A percentile compares a stretch with the other conserved stretches of the same genome.
Conservation (phyloP, 2,329 filamentous ascomycete species). For the Dothiorella sarmentorum region DNA sequence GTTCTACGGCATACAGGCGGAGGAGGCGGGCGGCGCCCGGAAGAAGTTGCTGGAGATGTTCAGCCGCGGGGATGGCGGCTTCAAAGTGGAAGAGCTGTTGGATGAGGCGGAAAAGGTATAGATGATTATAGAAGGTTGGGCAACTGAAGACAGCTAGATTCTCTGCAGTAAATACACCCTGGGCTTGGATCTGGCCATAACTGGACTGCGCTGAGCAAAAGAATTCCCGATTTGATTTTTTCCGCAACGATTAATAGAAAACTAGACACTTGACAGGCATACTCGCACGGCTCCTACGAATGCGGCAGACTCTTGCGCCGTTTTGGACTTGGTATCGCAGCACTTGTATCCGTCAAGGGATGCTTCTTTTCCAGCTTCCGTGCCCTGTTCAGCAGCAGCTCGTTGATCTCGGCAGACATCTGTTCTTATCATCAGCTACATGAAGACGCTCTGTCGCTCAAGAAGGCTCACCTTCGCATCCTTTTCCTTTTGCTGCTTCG, state of each 20-base stretch:
- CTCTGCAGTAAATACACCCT: background rate
- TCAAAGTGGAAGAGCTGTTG: constrained; percentile 79
- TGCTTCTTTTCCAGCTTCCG: background rate
- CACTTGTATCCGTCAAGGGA: background rate
- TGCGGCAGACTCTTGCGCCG: background rate
- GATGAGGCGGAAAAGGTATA: constrained; percentile 81
- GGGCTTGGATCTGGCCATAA: too few species aligned
- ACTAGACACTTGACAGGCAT: background rate
- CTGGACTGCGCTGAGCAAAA: too few species aligned
- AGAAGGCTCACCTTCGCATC: too few species aligned
- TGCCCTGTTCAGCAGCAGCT: background rate
- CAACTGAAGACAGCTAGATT: too few species aligned
- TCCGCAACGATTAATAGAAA: too few species aligned
- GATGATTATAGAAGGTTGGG: too few species aligned
- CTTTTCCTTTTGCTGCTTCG: too few species aligned
- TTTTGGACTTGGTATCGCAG: background rate
- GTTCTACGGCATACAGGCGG: constrained; percentile 73
- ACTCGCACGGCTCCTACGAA: background rate
- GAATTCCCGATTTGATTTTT: too few species aligned
- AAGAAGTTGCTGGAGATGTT: constrained; percentile 77
- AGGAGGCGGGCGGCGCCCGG: constrained; percentile 48
- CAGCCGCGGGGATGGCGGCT: constrained; percentile 69
- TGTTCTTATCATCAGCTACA: background rate
- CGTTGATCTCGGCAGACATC: background rate
- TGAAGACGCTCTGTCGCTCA: too few species aligned